Evolutionary conservation across 352 stramenopile genomes (phyloP).

Genomic region (Pythium folliculosum): DNA sequence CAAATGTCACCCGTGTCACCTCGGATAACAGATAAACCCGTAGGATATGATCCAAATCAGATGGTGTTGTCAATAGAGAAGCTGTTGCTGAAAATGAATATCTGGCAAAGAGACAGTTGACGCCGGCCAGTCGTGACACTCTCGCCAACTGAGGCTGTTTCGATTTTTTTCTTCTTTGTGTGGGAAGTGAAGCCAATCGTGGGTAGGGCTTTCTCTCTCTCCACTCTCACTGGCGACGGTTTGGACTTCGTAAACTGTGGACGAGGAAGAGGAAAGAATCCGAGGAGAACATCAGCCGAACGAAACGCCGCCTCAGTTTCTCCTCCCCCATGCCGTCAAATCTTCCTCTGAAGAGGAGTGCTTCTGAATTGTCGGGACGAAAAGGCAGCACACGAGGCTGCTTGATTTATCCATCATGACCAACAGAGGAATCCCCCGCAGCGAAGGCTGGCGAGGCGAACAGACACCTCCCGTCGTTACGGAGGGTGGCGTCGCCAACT

Average conservation of each 20-base stretch:
- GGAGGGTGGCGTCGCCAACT: neutral
- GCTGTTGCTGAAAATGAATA: constrained; percentile 10
- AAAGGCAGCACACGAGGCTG: neutral
- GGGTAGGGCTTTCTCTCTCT: constrained; percentile 8
- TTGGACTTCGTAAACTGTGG: neutral
- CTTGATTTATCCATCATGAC: neutral
- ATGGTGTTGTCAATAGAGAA: neutral
- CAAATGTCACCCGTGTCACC: constrained; percentile 24
- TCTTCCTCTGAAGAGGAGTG: neutral
- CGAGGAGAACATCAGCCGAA: neutral
- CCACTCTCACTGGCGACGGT: neutral
- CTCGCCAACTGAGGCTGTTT: neutral
- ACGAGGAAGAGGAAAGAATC: neutral
- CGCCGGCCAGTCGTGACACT: constrained; percentile 6
- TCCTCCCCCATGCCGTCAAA: neutral
- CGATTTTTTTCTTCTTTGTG: neutral
- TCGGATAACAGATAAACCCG: constrained; percentile 4
- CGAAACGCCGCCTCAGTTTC: neutral
- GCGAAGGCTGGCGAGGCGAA: neutral
- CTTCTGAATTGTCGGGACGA: constrained; percentile 1
- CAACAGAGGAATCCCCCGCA: neutral
- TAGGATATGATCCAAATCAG: neutral
- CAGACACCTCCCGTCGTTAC: neutral
- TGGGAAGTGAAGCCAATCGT: constrained; percentile 17
- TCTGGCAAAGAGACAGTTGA: constrained; percentile 28